Base-by-base conservation (phyloP, 495 filamentous ascomycete genomes). In the Penicillium diatomitis region DNA sequence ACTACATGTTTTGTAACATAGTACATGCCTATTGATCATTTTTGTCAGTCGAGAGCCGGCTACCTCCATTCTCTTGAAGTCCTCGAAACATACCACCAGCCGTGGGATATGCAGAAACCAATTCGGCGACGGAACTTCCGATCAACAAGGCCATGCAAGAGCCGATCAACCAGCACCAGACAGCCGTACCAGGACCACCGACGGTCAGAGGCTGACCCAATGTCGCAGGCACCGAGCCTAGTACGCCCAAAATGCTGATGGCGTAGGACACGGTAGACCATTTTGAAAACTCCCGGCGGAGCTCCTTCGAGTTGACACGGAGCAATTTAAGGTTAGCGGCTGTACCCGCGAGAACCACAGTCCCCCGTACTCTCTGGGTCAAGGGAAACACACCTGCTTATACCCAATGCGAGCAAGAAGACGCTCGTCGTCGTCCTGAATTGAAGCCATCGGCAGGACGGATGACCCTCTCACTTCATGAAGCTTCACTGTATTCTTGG, bases 261-360 rank as follows among this genome's bases (percentile, higher is more conserved):
- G 83, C 83, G 66, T 86, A 87, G 6, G 83, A 87, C 6, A 86
- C 69, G 2, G 83, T 87, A 4, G 83, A 86, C 81, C 80, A 86
- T 73, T 80, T 84, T 4, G 77, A 84, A 56, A 87, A 86, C 45
- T 87, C 80, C 37, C 83, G 73, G 47, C 69, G 67, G 5, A 87
- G 51, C 61, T 85, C 83, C 83, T 75, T 48, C 12, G 9, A 5
- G 8, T 38, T 37, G 31, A 9, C 29, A 29, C 35, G 44, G 36
- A 36, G 40, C 20, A 20, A 20, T 20, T 11, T 38, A 35, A 31
- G 40, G 32, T 49, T 43, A 49, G 47, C 12, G 12, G 47, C 47
- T 12, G 35, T 46, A 46, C 41, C 41, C 41, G 41, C 41, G 11
- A 32, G 31, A 42, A 11, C 40, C 40, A 42, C 8, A 8, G 28